Evolutionary conservation across 2,329 filamentous ascomycete genomes (phyloP).

Genomic region (Arachnomyces sp.): DNA sequence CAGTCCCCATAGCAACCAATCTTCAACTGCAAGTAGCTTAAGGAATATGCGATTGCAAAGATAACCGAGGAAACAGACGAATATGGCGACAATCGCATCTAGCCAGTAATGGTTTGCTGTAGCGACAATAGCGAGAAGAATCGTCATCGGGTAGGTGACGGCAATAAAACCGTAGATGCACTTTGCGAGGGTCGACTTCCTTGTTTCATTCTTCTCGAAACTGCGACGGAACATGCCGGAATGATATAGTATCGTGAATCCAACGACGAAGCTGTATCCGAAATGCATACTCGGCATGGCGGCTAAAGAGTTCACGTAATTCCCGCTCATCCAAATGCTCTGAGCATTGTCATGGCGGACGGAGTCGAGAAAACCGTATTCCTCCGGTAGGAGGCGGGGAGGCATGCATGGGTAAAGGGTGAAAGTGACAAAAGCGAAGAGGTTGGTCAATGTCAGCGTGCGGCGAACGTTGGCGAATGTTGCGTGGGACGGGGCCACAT

Average conservation of each 20-base stretch:
- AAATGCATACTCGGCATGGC: constrained; percentile 54
- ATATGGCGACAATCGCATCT: constrained; percentile 45
- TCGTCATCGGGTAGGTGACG: constrained; percentile 43
- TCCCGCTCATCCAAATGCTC: constrained; percentile 48
- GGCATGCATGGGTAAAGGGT: constrained; percentile 60
- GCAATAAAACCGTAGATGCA: constrained; percentile 39
- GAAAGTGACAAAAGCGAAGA: constrained; percentile 55
- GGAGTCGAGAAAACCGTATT: constrained; percentile 55
- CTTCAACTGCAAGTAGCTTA: constrained; percentile 45
- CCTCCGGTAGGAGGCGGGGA: constrained; percentile 52
- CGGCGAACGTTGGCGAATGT: constrained; percentile 51
- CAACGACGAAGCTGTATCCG: constrained; percentile 49
- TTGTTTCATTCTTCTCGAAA: constrained; percentile 34
- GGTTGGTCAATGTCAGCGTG: constrained; percentile 56
- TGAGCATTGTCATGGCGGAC: constrained; percentile 50
- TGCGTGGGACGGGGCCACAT: constrained; percentile 34
- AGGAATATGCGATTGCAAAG: constrained; percentile 44
- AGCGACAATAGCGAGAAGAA: constrained; percentile 47
- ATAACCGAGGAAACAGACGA: constrained; percentile 43
- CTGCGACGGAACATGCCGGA: constrained; percentile 42
- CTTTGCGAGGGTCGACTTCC: constrained; percentile 36
- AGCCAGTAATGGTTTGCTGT: constrained; percentile 55
- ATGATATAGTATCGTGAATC: constrained; percentile 48
- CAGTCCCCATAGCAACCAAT: constrained; percentile 42
- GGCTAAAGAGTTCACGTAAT: constrained; percentile 52